Evolutionary conservation across 1,284 basidiomycete genomes (phyloP).

Genomic region (Ustilago cynodontis): DNA sequence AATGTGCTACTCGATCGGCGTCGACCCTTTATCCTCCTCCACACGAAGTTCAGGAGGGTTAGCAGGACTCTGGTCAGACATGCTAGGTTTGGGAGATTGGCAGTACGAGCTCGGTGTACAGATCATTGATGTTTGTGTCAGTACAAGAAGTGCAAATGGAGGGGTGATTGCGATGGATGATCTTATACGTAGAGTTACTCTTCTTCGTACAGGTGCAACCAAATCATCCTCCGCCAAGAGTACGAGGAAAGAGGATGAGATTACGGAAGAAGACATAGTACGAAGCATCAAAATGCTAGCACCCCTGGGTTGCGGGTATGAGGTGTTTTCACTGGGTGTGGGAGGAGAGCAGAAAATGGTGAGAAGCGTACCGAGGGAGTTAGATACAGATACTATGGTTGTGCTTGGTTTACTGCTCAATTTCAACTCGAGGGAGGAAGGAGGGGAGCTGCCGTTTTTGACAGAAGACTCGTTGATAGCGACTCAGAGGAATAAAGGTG

Average conservation of each 20-base stretch:
- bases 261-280: slow-evolving; percentile 86
- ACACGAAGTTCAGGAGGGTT: slow-evolving; percentile 72
- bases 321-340: slow-evolving; percentile 79
- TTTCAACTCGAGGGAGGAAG: slow-evolving; percentile 58
- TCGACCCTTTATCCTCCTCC: slow-evolving; percentile 82
- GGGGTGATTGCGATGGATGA: slow-evolving; percentile 91
- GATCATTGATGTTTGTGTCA: slow-evolving; percentile 95
- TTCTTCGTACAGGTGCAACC: slow-evolving; percentile 76
- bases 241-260: slow-evolving; percentile 15
- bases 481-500: slow-evolving; percentile 73
- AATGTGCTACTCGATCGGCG: slow-evolving; percentile 94
- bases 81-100: slow-evolving; percentile 89
- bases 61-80: slow-evolving; percentile 84
- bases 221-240: not conserved
- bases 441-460: slow-evolving; percentile 31
- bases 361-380: slow-evolving; percentile 69
- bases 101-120: slow-evolving; percentile 95
- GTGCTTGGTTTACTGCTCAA: slow-evolving; percentile 69
- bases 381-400: slow-evolving; percentile 70
- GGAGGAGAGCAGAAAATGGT: slow-evolving; percentile 69
- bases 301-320: slow-evolving; percentile 89
- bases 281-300: slow-evolving; percentile 87
- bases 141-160: slow-evolving; percentile 87
- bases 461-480: slow-evolving; percentile 78
- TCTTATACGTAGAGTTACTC: slow-evolving; percentile 81